Evolutionary conservation across 2,329 filamentous ascomycete species (phyloP).

Genomic region (Emericellopsis cladophorae): DNA sequence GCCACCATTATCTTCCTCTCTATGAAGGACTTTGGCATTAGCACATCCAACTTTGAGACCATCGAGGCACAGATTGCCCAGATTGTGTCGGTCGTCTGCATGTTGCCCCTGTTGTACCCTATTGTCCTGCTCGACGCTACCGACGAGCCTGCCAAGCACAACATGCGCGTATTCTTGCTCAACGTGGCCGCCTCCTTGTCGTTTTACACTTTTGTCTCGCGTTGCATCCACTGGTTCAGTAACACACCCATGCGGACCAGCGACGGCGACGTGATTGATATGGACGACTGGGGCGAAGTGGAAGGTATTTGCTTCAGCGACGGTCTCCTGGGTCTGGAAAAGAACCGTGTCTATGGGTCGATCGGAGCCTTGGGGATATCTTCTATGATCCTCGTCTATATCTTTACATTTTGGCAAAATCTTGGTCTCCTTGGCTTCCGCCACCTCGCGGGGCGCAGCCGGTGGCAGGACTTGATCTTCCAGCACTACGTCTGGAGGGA

Average conservation of each 20-base stretch:
- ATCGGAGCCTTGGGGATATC: conserved; percentile 3
- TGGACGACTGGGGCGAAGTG: neutral
- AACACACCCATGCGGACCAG: no score
- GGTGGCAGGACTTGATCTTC: no score
- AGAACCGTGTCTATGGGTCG: no score
- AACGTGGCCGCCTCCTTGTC: conserved; percentile 5
- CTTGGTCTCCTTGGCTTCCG: no score
- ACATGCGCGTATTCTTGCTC: neutral
- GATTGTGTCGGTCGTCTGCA: conserved; percentile 8
- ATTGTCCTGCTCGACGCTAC: conserved; percentile 4
- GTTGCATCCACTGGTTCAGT: conserved; percentile 7
- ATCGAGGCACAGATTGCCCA: conserved; percentile 10
- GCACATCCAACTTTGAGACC: conserved; percentile 8
- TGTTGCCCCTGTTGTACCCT: conserved; percentile 10
- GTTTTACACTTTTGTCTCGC: conserved; percentile 12
- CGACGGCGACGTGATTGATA: no score
- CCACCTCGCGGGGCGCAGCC: no score
- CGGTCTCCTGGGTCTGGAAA: no score
- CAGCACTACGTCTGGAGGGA: neutral
- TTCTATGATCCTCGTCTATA: no score
- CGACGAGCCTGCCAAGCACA: neutral
- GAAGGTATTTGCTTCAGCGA: neutral
- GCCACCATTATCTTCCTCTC: conserved; percentile 9
- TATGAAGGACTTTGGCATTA: conserved; percentile 11
- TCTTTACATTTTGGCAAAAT: no score